These are phyloP conservation scores for Penicillium sp. DNA, from an alignment of 2,329 filamentous ascomycete species.

Conservation along the genomic window DNA sequence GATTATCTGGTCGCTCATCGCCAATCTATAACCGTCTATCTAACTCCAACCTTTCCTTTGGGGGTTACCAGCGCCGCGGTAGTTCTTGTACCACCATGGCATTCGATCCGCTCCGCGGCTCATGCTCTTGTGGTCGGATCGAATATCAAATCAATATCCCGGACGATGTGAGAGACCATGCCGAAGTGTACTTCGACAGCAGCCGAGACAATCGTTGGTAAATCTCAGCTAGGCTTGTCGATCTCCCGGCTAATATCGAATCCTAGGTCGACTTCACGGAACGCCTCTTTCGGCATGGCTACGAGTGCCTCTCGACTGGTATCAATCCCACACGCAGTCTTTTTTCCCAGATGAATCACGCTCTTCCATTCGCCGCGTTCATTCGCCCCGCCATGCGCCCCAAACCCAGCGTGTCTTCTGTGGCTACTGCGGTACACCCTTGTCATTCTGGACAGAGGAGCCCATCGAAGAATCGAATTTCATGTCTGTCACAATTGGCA, in stretches of 20 bases:
- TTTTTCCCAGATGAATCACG: slow-evolving; percentile 76
- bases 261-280: slow-evolving; percentile 61
- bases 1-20: neutral
- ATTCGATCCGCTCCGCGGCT: slow-evolving; percentile 62
- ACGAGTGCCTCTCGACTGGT: slow-evolving; percentile 77
- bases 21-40: neutral
- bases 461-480: slow-evolving; percentile 69
- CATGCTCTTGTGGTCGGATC: slow-evolving; percentile 83
- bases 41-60: neutral
- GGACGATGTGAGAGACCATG: slow-evolving; percentile 52
- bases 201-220: slow-evolving; percentile 68
- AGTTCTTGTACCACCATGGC: slow-evolving; percentile 21
- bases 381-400: slow-evolving; percentile 58
- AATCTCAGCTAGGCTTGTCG: neutral
- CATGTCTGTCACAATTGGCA: slow-evolving; percentile 79
- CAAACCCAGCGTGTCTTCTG: slow-evolving; percentile 75
- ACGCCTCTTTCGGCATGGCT: slow-evolving; percentile 77
- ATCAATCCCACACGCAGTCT: slow-evolving; percentile 70
- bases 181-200: slow-evolving; percentile 73
- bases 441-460: slow-evolving; percentile 79
- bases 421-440: slow-evolving; percentile 83
- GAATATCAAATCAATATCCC: slow-evolving; percentile 74
- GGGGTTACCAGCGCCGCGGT: slow-evolving; percentile 2
- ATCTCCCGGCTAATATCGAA: slow-evolving; percentile 10
- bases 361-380: slow-evolving; percentile 63